These are phyloP conservation scores for Linum tenue DNA, from an alignment of 345 rosid species.

Conservation along the genomic window DNA sequence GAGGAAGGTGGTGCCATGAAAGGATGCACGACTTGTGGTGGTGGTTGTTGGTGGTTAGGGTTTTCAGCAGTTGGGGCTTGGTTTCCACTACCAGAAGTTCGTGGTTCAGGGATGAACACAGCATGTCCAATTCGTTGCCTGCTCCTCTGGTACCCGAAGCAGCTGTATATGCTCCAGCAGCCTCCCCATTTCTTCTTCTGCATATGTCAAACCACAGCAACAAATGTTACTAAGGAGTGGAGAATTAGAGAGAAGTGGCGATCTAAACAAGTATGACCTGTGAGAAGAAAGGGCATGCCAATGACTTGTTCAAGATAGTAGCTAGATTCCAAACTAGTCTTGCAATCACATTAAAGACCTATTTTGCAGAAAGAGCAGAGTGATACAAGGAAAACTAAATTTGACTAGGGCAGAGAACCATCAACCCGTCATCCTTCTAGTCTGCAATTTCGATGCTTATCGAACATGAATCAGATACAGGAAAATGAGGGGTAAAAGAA, in stretches of 20 bases:
- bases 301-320: neutral
- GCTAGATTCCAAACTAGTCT: neutral
- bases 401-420: neutral
- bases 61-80: conserved; percentile 32
- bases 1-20: conserved; percentile 95
- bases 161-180: conserved; percentile 52
- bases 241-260: neutral
- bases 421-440: neutral
- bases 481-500: neutral
- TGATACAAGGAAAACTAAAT: neutral
- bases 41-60: conserved; percentile 16
- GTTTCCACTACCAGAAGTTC: conserved; percentile 15
- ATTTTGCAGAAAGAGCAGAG: neutral
- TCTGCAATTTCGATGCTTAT: neutral
- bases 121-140: conserved; percentile 67
- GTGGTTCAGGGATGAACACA: conserved; percentile 48
- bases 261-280: neutral
- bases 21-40: conserved; percentile 38
- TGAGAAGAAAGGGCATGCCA: neutral
- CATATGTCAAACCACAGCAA: conserved; percentile 13
- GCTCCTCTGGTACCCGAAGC: conserved; percentile 60
- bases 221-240: conserved; percentile 2
- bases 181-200: conserved; percentile 78
- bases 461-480: neutral
- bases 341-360: neutral